Evolutionary conservation across 1,284 basidiomycete genomes (phyloP), one percentile per base, ranked within the genome.

Genomic region (Erythrobasidium hasegawianum): DNA sequence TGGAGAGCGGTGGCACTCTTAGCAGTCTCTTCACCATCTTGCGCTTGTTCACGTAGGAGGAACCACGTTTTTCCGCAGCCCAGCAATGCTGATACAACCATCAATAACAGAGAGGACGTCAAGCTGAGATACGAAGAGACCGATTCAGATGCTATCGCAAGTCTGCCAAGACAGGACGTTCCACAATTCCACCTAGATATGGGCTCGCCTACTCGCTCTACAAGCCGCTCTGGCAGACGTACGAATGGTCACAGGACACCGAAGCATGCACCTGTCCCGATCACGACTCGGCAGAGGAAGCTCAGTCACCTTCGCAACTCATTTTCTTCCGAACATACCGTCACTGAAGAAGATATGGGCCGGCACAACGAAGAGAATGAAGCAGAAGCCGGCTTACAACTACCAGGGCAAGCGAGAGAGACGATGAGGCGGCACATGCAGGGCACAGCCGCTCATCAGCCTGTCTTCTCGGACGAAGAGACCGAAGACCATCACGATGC

Each of bases 11-110:
- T 5, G 92, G 95, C 10, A 98, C 93, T 0, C 81, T 97, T 14
- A 95, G 92, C 43, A 95, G 91, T 73, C 82, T 97, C 41, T 97
- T 98, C 79, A 97, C 92, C 13, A 98, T 98, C 75, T 83, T 98
- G 59, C 89, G 80, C 66, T 81, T 99, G 54, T 98, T 99, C 79
- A 99, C 96, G 62, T 64, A 57, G n/a, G n/a, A n/a, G n/a, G n/a
- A n/a, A n/a, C n/a, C n/a, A n/a, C n/a, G n/a, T n/a, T n/a, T n/a
- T n/a, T n/a, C n/a, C n/a, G n/a, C n/a, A n/a, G n/a, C n/a, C n/a
- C n/a, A n/a, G n/a, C 40, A 24, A 16, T 20, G 18, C 27, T 20
- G 50, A 20, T 29, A 4, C 20, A 1, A 14, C 2, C 5, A 9
- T n/a, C 27, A 7, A 3, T 24, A 16, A 10, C 53, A 64, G 61